Evolutionary conservation across 2,329 filamentous ascomycete species (phyloP), one percentile per base, ranked within the genome.

Genomic region (Diaporthe eres): DNA sequence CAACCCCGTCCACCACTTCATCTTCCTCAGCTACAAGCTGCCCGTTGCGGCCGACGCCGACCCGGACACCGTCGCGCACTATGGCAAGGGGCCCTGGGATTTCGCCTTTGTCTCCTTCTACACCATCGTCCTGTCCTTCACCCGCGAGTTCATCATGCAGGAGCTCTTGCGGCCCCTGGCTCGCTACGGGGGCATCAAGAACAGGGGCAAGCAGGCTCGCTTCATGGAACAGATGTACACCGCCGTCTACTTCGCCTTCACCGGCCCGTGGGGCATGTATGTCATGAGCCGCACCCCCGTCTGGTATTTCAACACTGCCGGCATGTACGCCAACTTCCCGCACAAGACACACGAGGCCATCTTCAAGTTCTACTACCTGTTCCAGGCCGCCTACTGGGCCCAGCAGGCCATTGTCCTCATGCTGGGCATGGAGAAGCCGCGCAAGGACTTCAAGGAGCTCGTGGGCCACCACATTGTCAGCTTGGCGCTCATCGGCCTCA

Each of bases 221-320:
- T 98, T 98, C 88, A 97, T 98, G 94, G 96, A 98, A 85, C 96
- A 98, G 86, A 92, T 94, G 82, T 98, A 98, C 86, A 98, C 96
- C 1, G 96, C 95, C 37, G 87, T 98, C 72, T 98, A 98, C 89
- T 98, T 98, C 84, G 91, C 85, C 60, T 83, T 97, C 75, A 92
- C 97, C 75, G 95, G 95, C 1, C 95, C 95, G 2, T 93, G 92
- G 74, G 96, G 96, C 72, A 84, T 98, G 81, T 98, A 94, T 83
- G 94, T 98, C 83, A 98, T 98, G 96, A 94, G 90, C 81, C 90
- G 91, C 77, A 96, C 95, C n/a, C 93, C 95, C 10, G 92, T 98
- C 57, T 98, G 95, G 96, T 98, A 98, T 85, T 98, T 98, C 89
- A 96, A 97, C 86, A 97, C 94, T 2, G 88, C 87, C 39, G 95